A percentile compares a stretch with the other conserved stretches of the same genome.
These are phyloP conservation scores for Paspalum notatum DNA, from an alignment of 176 grass and related monocot genomes.

Conservation along the genomic window DNA sequence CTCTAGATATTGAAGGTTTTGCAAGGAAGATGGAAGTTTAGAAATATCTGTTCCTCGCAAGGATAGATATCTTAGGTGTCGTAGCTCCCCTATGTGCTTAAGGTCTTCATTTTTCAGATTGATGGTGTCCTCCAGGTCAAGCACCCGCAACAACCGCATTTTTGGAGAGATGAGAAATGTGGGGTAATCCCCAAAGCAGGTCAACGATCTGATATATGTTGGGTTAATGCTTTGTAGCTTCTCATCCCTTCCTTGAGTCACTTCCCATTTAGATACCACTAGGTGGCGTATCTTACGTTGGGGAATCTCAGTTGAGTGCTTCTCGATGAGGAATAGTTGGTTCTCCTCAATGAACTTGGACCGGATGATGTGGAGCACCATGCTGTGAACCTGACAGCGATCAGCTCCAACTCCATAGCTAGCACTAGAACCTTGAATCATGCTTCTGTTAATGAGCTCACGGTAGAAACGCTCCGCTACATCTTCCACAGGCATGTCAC, in stretches of 20 bases:
- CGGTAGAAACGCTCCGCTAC: constrained; percentile 36
- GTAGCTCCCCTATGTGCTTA: constrained; percentile 28
- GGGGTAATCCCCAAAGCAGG: neutral
- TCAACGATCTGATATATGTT: constrained; percentile 35
- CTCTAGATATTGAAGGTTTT: constrained; percentile 39
- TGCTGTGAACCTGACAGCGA: constrained; percentile 43
- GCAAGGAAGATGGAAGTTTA: constrained; percentile 29
- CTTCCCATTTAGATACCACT: constrained; percentile 32
- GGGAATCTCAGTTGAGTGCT: constrained; percentile 6
- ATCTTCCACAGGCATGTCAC: constrained; percentile 33
- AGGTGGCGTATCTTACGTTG: constrained; percentile 50
- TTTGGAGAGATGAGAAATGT: constrained; percentile 19
- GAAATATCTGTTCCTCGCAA: neutral
- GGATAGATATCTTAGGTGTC: constrained; percentile 32
- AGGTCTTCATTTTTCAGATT: constrained; percentile 17
- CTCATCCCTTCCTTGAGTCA: neutral
- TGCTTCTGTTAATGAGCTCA: constrained; percentile 42
- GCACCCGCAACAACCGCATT: constrained; percentile 27
- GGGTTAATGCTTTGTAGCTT: neutral
- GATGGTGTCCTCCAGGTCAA: constrained; percentile 28
- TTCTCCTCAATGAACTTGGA: constrained; percentile 48
- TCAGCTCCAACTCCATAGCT: neutral
- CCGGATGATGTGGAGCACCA: constrained; percentile 38
- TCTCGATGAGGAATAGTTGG: constrained; percentile 31
- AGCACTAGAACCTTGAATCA: constrained; percentile 42